phyloP scores from a whole-genome alignment of 495 filamentous ascomycete genomes.

The Cenococcum geophilum region DNA sequence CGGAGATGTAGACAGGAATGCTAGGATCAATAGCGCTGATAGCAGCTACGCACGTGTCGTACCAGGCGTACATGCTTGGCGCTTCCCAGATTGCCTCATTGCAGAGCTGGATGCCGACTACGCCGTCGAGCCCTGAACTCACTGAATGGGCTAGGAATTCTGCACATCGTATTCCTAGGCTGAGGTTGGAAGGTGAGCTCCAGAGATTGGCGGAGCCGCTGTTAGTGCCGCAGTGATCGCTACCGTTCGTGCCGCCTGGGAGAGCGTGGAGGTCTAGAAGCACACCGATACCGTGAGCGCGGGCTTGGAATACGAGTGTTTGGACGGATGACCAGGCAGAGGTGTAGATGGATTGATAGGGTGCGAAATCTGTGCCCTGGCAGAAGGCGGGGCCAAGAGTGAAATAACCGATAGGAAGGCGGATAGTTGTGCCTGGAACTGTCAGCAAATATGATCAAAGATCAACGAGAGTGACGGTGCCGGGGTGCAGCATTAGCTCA shows the following conservation, averaged over 20 bases:
- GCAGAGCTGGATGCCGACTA: slow-evolving; percentile 49
- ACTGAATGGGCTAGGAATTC: slow-evolving; percentile 45
- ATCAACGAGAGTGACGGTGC: too few species aligned
- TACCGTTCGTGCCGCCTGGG: slow-evolving; percentile 49
- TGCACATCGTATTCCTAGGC: slow-evolving; percentile 39
- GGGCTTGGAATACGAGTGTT: slow-evolving; percentile 39
- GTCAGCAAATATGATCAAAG: background rate
- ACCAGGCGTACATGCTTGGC: slow-evolving; percentile 49
- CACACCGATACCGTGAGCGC: slow-evolving; percentile 44
- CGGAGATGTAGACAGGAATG: slow-evolving; percentile 51
- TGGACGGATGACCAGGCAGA: slow-evolving; percentile 46
- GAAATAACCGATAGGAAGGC: slow-evolving; percentile 53
- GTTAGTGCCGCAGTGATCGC: slow-evolving; percentile 48
- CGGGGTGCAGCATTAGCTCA: background rate
- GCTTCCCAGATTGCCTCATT: slow-evolving; percentile 48
- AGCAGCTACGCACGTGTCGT: slow-evolving; percentile 43
- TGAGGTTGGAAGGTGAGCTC: slow-evolving; percentile 35
- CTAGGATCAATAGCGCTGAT: slow-evolving; percentile 42
- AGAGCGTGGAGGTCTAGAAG: slow-evolving; percentile 52
- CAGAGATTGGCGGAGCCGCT: slow-evolving; percentile 43
- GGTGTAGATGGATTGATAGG: slow-evolving; percentile 41
- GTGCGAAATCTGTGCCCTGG: slow-evolving; percentile 45
- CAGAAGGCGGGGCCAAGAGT: slow-evolving; percentile 46
- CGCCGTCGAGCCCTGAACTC: slow-evolving; percentile 37
- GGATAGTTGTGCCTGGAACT: slow-evolving; percentile 44